Conservation (phyloP, 2,329 filamentous ascomycete species). For the Fusarium algeriense region DNA sequence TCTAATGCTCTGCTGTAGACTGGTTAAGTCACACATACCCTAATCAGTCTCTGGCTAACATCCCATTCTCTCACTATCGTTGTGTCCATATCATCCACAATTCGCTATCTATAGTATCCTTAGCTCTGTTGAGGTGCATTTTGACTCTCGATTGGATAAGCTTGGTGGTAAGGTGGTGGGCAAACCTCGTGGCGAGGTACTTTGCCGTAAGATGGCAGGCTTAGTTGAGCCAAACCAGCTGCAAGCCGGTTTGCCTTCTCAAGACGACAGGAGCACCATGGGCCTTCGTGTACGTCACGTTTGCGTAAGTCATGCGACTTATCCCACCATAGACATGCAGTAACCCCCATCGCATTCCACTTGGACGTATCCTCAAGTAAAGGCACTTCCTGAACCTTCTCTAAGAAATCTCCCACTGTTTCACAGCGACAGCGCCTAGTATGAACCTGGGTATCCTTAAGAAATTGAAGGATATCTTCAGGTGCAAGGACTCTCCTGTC, state of each 20-base stretch:
- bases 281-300: neutral
- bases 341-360: neutral
- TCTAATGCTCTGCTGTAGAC: conserved; percentile 3
- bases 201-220: neutral
- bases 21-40: neutral
- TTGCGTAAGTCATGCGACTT: neutral
- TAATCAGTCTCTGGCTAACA: neutral
- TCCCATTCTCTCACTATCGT: neutral
- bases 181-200: neutral
- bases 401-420: neutral
- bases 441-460: neutral
- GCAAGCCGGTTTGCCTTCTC: neutral
- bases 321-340: conserved; percentile 1
- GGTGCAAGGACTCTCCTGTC: neutral
- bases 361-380: neutral
- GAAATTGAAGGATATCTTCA: neutral
- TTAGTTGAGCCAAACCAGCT: neutral
- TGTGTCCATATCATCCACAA: neutral
- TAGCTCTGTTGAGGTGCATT: neutral
- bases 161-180: neutral
- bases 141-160: neutral
- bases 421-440: neutral
- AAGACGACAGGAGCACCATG: neutral
- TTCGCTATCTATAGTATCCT: neutral
- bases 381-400: neutral